Evolutionary conservation across 1,139 yeast genomes (phyloP).

Genomic region (Diutina neorugosa): DNA sequence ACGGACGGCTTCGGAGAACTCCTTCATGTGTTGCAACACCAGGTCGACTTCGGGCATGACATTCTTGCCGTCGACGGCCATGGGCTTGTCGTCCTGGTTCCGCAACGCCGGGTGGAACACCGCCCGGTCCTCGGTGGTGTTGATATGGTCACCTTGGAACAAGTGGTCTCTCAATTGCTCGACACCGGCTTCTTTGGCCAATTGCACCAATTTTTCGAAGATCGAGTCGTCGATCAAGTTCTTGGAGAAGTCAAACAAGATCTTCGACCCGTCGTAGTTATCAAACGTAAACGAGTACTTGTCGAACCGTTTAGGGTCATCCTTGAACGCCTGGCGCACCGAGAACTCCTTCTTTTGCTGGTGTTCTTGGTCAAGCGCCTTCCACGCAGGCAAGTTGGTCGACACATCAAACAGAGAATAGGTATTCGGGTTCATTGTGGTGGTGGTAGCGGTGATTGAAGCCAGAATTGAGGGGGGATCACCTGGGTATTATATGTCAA

Average conservation of each 20-base stretch:
- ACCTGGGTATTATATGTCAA: not conserved
- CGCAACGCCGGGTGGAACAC: constrained; percentile 94
- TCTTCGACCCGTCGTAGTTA: constrained; percentile 78
- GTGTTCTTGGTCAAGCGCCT: constrained; percentile 58
- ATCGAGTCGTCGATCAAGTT: constrained; percentile 84
- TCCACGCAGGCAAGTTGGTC: constrained; percentile 76
- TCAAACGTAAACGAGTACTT: constrained; percentile 67
- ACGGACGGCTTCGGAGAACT: constrained; percentile 79
- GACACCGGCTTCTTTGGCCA: constrained; percentile 86
- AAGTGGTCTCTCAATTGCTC: constrained; percentile 79
- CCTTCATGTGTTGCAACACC: constrained; percentile 91
- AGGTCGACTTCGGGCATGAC: constrained; percentile 84
- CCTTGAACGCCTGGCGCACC: constrained; percentile 64
- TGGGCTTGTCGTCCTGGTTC: constrained; percentile 71
- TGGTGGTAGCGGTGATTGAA: not conserved
- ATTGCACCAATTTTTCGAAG: constrained; percentile 47
- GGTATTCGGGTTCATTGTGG: not conserved
- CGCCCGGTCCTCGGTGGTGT: constrained; percentile 92
- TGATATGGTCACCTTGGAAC: constrained; percentile 89
- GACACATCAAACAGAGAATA: constrained; percentile 43
- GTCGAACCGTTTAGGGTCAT: constrained; percentile 62
- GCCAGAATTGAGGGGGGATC: not conserved
- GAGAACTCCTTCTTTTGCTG: constrained; percentile 48
- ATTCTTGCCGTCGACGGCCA: constrained; percentile 82
- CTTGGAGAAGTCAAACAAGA: constrained; percentile 90